Evolutionary conservation across 2,329 filamentous ascomycete species (phyloP).

Genomic region (Nigrospora sphaerica): DNA sequence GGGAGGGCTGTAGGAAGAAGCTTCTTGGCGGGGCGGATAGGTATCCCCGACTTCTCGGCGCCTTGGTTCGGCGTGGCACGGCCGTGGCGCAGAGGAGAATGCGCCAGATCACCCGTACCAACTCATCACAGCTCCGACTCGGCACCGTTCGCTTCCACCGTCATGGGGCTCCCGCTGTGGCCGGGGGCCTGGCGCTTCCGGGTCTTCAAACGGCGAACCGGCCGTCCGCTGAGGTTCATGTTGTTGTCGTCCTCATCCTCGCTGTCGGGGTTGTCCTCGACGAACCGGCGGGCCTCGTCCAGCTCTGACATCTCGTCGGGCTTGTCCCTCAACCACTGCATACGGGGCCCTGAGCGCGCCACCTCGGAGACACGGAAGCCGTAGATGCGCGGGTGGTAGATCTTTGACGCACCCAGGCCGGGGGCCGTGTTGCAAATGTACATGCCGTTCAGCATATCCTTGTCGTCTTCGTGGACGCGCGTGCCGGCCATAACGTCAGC

Average conservation of each 20-base stretch:
- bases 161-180: slow-evolving; percentile 51
- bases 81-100: too few relatives aligned
- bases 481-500: slow-evolving; percentile 44
- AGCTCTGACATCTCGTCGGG: slow-evolving; percentile 74
- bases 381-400: slow-evolving; percentile 95
- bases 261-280: slow-evolving; percentile 44
- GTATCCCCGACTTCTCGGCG: too few relatives aligned
- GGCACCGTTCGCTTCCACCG: slow-evolving; percentile 43
- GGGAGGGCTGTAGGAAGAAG: too few relatives aligned
- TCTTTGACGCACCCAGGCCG: slow-evolving; percentile 70
- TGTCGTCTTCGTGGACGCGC: slow-evolving; percentile 34
- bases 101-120: not conserved
- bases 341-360: slow-evolving; percentile 81
- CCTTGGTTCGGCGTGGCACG: too few relatives aligned
- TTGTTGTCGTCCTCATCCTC: slow-evolving; percentile 50
- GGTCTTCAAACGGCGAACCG: slow-evolving; percentile 34
- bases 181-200: slow-evolving; percentile 25
- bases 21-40: too few relatives aligned
- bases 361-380: slow-evolving; percentile 92
- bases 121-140: slow-evolving; percentile 43
- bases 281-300: slow-evolving; percentile 63
- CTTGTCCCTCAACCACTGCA: slow-evolving; percentile 91
- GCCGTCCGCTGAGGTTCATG: slow-evolving; percentile 34
- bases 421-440: slow-evolving; percentile 82
- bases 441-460: slow-evolving; percentile 72